Evolutionary conservation across 345 rosid species (phyloP).

Genomic region (Carallia pectinifolia): DNA sequence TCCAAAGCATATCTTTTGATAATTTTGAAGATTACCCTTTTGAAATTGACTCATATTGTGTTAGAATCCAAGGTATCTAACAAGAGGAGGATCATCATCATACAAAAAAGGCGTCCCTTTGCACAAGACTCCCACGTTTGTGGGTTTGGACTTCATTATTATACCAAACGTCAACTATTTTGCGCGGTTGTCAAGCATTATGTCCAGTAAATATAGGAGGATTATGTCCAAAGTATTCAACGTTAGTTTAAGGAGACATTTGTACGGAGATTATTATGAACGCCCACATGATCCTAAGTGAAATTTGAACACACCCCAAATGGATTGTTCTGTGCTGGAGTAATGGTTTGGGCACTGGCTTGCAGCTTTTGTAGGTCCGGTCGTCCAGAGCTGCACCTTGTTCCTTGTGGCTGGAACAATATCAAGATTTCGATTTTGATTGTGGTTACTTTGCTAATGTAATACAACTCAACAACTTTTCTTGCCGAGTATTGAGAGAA

Average conservation of each 20-base stretch:
- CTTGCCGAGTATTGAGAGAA: constrained; percentile 84
- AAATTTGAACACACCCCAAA: constrained; percentile 57
- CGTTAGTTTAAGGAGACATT: constrained; percentile 64
- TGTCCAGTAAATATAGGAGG: too few species aligned
- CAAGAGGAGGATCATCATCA: too few species aligned
- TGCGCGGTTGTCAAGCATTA: too few species aligned
- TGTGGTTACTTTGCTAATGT: constrained; percentile 55
- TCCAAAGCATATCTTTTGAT: constrained; percentile 38
- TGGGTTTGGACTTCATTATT: too few species aligned
- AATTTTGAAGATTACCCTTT: constrained; percentile 37
- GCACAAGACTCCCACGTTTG: too few species aligned
- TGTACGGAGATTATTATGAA: constrained; percentile 70
- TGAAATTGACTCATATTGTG: constrained; percentile 43
- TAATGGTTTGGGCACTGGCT: constrained; percentile 69
- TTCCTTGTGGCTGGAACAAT: constrained; percentile 69
- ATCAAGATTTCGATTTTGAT: constrained; percentile 68
- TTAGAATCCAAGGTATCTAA: too few species aligned
- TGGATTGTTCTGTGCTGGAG: constrained; percentile 63
- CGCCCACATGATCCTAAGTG: constrained; percentile 72
- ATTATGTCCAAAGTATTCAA: constrained; percentile 10
- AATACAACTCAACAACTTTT: constrained; percentile 65
- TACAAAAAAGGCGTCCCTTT: too few species aligned
- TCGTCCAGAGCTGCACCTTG: constrained; percentile 51
- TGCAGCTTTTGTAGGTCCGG: constrained; percentile 82
- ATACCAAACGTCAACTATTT: too few species aligned